These are phyloP conservation scores for Umbelopsis vinacea DNA, from an alignment of 192 early-diverging fungal species.

Conservation along the genomic window DNA sequence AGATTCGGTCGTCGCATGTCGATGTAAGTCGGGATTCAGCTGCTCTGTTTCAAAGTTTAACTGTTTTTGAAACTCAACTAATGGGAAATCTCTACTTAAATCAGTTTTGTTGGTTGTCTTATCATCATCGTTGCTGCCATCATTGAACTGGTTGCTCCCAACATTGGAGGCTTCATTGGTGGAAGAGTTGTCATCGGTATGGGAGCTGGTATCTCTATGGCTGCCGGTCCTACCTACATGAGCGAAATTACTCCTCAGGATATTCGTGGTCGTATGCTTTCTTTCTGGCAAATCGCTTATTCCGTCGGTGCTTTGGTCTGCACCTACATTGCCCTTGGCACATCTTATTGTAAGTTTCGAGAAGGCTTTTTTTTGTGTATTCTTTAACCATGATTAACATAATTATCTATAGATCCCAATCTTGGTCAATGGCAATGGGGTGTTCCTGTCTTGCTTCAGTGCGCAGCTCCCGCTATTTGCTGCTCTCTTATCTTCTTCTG, in stretches of 20 bases:
- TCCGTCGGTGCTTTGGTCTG: constrained; percentile 30
- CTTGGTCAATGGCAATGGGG: constrained; percentile 33
- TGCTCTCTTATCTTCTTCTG: constrained; percentile 26
- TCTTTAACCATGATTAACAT: not conserved
- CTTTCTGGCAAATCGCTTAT: constrained; percentile 33
- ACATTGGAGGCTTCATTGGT: constrained; percentile 29
- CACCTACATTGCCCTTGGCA: constrained; percentile 28
- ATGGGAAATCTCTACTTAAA: not conserved
- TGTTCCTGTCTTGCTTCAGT: constrained; percentile 24
- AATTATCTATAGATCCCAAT: not conserved
- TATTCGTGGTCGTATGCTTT: constrained; percentile 34
- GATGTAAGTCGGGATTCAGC: constrained; percentile 2
- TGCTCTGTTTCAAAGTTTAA: not conserved
- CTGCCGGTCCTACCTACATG: constrained; percentile 30
- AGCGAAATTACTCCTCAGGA: constrained; percentile 27
- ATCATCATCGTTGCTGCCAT: constrained; percentile 26
- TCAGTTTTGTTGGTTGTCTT: constrained; percentile 14
- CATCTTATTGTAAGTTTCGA: constrained; percentile 17
- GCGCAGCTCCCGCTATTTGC: constrained; percentile 1
- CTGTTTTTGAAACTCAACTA: not conserved
- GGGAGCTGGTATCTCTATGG: constrained; percentile 28
- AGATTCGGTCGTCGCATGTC: constrained; percentile 29
- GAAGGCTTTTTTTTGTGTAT: not conserved
- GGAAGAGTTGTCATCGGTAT: constrained; percentile 28
- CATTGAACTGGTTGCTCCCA: constrained; percentile 25